Evolutionary conservation across 2,329 filamentous ascomycete species (phyloP).

Genomic region (Fusarium zealandicum): DNA sequence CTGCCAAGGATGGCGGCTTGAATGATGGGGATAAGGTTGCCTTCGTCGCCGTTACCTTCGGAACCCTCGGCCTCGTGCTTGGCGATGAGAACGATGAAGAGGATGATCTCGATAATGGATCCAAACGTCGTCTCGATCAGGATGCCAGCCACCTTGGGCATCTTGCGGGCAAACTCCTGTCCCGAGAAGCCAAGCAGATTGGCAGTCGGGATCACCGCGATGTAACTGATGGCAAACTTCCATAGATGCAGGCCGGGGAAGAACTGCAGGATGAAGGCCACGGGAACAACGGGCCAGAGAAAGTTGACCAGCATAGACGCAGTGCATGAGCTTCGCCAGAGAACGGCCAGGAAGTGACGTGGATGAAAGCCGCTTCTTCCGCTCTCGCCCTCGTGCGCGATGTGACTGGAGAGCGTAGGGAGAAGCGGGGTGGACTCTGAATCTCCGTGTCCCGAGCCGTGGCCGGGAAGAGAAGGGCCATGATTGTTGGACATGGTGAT

Average conservation of each 20-base stretch:
- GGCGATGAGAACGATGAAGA: constrained; percentile 69
- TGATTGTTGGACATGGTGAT: constrained; percentile 22
- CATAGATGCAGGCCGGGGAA: constrained; percentile 47
- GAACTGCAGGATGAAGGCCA: constrained; percentile 53
- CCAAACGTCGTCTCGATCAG: constrained; percentile 62
- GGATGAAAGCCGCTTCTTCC: constrained; percentile 54
- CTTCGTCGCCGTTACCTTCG: constrained; percentile 41
- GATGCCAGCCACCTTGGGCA: constrained; percentile 67
- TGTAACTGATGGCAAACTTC: constrained; percentile 56
- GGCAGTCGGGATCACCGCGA: constrained; percentile 58
- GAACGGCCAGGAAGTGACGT: constrained; percentile 51
- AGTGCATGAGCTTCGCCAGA: constrained; percentile 53
- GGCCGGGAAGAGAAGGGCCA: constrained; percentile 4
- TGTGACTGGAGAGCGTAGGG: constrained; percentile 31
- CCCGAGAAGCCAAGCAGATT: constrained; percentile 57
- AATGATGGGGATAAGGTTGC: constrained; percentile 64
- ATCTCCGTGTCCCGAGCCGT: constrained; percentile 15
- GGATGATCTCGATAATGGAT: constrained; percentile 71
- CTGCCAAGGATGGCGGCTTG: constrained; percentile 74
- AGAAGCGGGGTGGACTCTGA: constrained; percentile 45
- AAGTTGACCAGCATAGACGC: constrained; percentile 56
- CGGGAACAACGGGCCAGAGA: constrained; percentile 57
- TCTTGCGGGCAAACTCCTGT: constrained; percentile 68
- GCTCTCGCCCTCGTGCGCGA: constrained; percentile 52
- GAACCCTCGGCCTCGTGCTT: constrained; percentile 37